These are phyloP conservation scores for Rhynchosporium secalis DNA, from an alignment of 2,329 filamentous ascomycete species.

Conservation along the genomic window DNA sequence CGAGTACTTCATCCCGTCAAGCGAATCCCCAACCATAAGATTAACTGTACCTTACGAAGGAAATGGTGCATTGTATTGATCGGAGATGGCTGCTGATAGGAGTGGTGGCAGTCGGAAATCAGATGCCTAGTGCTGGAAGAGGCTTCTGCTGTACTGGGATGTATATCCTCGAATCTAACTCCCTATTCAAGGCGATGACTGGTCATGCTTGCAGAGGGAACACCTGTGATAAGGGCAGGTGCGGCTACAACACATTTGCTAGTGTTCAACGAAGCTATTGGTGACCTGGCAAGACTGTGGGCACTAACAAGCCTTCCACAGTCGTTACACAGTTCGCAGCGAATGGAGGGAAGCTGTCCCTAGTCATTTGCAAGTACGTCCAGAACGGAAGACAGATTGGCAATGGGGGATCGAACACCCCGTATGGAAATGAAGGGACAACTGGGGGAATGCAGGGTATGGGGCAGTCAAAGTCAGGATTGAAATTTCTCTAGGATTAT, in stretches of 20 bases:
- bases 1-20: slow-evolving; percentile 16
- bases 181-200: slow-evolving; percentile 56
- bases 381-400: slow-evolving; percentile 52
- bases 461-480: no score
- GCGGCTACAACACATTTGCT: slow-evolving; percentile 47
- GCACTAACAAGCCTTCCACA: slow-evolving; percentile 46
- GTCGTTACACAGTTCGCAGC: slow-evolving; percentile 57
- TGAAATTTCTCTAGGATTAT: no score
- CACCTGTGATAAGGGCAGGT: slow-evolving; percentile 48
- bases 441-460: slow-evolving; percentile 50
- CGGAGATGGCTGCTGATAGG: slow-evolving; percentile 63
- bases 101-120: slow-evolving; percentile 44
- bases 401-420: slow-evolving; percentile 53
- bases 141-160: slow-evolving; percentile 66
- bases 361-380: slow-evolving; percentile 52
- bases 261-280: slow-evolving; percentile 36
- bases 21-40: slow-evolving; percentile 8
- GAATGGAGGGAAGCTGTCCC: slow-evolving; percentile 43
- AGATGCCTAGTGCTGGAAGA: slow-evolving; percentile 55
- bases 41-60: slow-evolving; percentile 63
- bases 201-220: slow-evolving; percentile 57
- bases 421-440: slow-evolving; percentile 46
- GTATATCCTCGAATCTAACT: slow-evolving; percentile 65
- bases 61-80: slow-evolving; percentile 71
- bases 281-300: slow-evolving; percentile 39